phyloP scores from a whole-genome alignment of 2,329 filamentous ascomycete genomes.

The Xylaria sp. region DNA sequence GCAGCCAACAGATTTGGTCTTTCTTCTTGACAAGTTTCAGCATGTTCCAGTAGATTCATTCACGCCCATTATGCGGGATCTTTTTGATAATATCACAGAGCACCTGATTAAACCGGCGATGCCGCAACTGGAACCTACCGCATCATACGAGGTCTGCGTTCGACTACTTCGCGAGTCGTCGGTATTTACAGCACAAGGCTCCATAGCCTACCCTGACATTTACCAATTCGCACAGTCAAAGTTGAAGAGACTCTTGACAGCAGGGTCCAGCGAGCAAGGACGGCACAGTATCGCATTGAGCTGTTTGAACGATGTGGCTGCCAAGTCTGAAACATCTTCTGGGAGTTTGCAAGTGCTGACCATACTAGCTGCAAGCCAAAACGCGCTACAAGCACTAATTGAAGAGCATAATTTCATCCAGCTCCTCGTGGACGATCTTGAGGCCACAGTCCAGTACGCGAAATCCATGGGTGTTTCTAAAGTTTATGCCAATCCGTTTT shows the following conservation, averaged over 20 bases:
- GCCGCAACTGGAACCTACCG: slow-evolving; percentile 29
- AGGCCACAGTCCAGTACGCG: slow-evolving; percentile 60
- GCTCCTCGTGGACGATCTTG: slow-evolving; percentile 72
- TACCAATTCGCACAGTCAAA: slow-evolving; percentile 71
- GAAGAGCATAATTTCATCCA: slow-evolving; percentile 69
- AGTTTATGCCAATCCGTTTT: slow-evolving; percentile 60
- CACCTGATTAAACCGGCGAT: slow-evolving; percentile 55
- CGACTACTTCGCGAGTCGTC: slow-evolving; percentile 78
- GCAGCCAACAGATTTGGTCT: slow-evolving; percentile 62
- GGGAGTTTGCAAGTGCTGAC: slow-evolving; percentile 77
- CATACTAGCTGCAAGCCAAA: slow-evolving; percentile 58
- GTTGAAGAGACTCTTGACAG: slow-evolving; percentile 67
- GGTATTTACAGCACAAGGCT: slow-evolving; percentile 61
- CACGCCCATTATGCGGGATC: slow-evolving; percentile 67
- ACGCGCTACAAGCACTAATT: slow-evolving; percentile 67
- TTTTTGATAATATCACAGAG: slow-evolving; percentile 68
- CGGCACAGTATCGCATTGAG: slow-evolving; percentile 70
- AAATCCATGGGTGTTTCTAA: slow-evolving; percentile 54
- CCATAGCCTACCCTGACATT: slow-evolving; percentile 68
- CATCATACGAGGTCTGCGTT: slow-evolving; percentile 65
- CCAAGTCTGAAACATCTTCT: slow-evolving; percentile 70
- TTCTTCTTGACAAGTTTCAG: slow-evolving; percentile 77
- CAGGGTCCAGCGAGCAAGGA: slow-evolving; percentile 63
- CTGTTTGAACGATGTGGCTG: slow-evolving; percentile 75
- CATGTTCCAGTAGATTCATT: slow-evolving; percentile 71